These are phyloP conservation scores for Erythrobasidium yunnanense DNA, from an alignment of 768 basidiomycete species.

Conservation along the genomic window DNA sequence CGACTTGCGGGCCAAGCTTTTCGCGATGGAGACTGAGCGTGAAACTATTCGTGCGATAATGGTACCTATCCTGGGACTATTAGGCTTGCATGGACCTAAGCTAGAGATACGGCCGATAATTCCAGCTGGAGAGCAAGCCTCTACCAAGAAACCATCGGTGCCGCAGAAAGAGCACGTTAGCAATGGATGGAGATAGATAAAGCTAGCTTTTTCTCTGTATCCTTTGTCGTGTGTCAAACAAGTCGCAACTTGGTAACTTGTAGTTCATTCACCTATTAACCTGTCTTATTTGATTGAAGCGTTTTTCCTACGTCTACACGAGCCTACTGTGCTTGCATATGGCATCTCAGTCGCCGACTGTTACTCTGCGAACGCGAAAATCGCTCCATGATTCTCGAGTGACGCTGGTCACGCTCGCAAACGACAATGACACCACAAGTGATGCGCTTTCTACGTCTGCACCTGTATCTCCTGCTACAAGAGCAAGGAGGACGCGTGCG, in stretches of 20 bases:
- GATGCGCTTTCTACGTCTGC: neutral
- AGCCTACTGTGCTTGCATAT: too few relatives aligned
- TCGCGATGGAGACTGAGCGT: neutral
- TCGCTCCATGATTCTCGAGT: conserved; percentile 14
- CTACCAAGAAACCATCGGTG: neutral
- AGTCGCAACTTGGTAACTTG: too few relatives aligned
- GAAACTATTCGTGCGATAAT: neutral
- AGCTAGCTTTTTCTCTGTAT: too few relatives aligned
- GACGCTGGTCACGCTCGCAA: conserved; percentile 11
- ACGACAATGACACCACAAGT: neutral
- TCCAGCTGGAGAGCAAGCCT: neutral
- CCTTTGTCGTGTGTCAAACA: too few relatives aligned
- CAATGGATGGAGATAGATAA: too few relatives aligned
- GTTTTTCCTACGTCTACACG: neutral
- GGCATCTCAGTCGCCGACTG: neutral
- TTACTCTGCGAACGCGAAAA: conserved; percentile 14
- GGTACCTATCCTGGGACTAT: neutral
- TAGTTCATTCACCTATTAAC: too few relatives aligned
- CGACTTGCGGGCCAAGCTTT: neutral
- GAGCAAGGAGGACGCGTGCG: neutral
- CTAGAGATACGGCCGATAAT: neutral
- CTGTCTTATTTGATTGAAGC: too few relatives aligned
- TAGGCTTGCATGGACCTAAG: neutral
- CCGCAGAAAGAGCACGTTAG: neutral
- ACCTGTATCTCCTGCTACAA: neutral